Evolutionary conservation across 306 rosid species (phyloP), one percentile per base, ranked within the genome.

Genomic region (Hippophae gyantsensis): DNA sequence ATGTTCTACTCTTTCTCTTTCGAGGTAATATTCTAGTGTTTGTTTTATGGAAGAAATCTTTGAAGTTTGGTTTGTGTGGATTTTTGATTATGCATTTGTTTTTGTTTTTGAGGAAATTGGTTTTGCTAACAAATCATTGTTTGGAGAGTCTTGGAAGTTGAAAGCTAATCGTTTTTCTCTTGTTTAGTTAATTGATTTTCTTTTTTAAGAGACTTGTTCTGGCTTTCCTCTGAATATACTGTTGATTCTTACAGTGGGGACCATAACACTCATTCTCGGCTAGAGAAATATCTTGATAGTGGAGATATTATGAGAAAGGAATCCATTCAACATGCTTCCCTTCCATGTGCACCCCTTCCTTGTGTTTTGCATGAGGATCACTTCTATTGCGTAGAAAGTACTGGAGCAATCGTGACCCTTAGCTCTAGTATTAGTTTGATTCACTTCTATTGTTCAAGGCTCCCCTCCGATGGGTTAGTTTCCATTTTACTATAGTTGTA

Each of bases 401-500:
- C 98, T 5, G 81, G 72, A 58, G 96, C 96, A 8, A 47, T 66
- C 56, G 86, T 62, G 56, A 85, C 83, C 60, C 83, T 85, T 50
- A 73, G 79, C 56, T 90, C 92, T 50, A 79, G 96, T 77, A 70
- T 90, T 73, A 7, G 47, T 40, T 73, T 90, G 65, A 23, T 90
- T 58, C 47, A 87, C 73, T 78, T 90, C 45, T 90, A 87, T 63
- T 90, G 96, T 71, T 85, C 98, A 64, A 72, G 86, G 68, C 95
- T 90, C 75, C 95, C 98, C 60, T 64, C 95, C 10, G 98, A 90
- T 62, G 78, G 89, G 96, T 87, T 61, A 51, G 78, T 74, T 72
- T 60, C 38, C 38, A 59, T 45, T 75, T 68, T 40, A n/a, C 38
- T 32, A 32, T 32, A 32, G 38, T 32, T 32, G 23, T 18, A 32